Conservation (phyloP, 148 eudicot species). For the Persicaria tinctoria region DNA sequence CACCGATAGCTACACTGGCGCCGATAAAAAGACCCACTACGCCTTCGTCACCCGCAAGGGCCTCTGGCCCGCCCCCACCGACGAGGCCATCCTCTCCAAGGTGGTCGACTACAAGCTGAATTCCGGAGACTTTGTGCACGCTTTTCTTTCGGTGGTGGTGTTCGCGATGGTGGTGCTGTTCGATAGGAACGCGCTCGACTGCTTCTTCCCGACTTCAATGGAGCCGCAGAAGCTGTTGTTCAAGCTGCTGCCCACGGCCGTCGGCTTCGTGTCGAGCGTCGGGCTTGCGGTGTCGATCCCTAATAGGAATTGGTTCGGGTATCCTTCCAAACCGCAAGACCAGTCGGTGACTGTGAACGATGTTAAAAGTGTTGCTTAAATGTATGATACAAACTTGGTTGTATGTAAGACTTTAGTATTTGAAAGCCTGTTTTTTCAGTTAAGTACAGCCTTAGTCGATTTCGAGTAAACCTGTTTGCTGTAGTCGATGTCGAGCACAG, state of each 20-base stretch:
- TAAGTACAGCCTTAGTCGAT: too few species aligned
- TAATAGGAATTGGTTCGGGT: slow-evolving; percentile 37
- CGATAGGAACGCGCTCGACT: slow-evolving; percentile 26
- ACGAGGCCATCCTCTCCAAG: not conserved
- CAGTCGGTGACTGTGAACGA: too few species aligned
- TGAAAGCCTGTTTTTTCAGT: too few species aligned
- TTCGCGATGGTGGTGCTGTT: slow-evolving; percentile 28
- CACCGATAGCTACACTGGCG: slow-evolving; percentile 31
- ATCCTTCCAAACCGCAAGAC: slow-evolving; percentile 15
- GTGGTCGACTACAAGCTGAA: slow-evolving; percentile 11
- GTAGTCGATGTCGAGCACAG: too few species aligned
- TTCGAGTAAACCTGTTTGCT: too few species aligned
- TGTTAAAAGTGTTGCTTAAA: too few species aligned
- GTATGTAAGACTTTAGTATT: too few species aligned
- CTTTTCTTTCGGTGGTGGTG: slow-evolving; percentile 23
- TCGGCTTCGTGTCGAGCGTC: slow-evolving; percentile 30
- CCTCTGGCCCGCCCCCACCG: slow-evolving; percentile 23
- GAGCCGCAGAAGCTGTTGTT: slow-evolving; percentile 28
- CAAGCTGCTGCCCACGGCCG: slow-evolving; percentile 19
- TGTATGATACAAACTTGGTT: too few species aligned
- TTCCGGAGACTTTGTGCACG: slow-evolving; percentile 22
- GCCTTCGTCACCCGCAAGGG: slow-evolving; percentile 33
- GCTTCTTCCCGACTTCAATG: slow-evolving; percentile 26
- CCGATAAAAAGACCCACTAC: slow-evolving; percentile 23
- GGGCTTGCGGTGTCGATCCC: slow-evolving; percentile 29